Conservation (phyloP, 2,329 filamentous ascomycete genomes). For the Colletotrichum melonis region DNA sequence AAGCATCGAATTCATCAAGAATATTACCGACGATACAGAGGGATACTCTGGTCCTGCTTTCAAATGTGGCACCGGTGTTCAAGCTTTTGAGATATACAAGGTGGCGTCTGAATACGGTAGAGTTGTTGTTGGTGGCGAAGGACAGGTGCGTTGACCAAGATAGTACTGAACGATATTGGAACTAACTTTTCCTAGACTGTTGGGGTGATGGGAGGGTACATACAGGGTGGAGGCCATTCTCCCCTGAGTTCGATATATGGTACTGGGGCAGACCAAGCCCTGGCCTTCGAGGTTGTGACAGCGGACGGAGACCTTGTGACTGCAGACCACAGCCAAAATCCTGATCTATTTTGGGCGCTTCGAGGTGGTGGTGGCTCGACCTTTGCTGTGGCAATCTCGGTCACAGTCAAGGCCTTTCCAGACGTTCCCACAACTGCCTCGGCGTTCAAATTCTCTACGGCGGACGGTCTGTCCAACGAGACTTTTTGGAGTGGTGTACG, state of each 20-base stretch:
- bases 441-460: slow-evolving; percentile 16
- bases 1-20: slow-evolving; percentile 2
- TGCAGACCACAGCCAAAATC: slow-evolving; percentile 58
- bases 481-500: slow-evolving; percentile 19
- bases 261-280: slow-evolving; percentile 67
- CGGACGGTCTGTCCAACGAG: slow-evolving; percentile 19
- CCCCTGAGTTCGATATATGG: slow-evolving; percentile 64
- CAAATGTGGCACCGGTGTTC: slow-evolving; percentile 11
- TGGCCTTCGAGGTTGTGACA: slow-evolving; percentile 67
- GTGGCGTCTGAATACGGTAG: not conserved
- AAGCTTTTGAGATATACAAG: slow-evolving; percentile 21
- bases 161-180: not conserved
- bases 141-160: not conserved
- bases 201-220: slow-evolving; percentile 69
- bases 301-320: slow-evolving; percentile 58
- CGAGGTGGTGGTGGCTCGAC: slow-evolving; percentile 63
- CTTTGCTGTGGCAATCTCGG: slow-evolving; percentile 14
- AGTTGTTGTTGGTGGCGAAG: slow-evolving; percentile 16
- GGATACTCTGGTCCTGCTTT: slow-evolving; percentile 9
- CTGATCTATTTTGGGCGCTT: slow-evolving; percentile 73
- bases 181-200: slow-evolving; percentile 51
- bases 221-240: slow-evolving; percentile 69
- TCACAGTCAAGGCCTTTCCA: slow-evolving; percentile 19
- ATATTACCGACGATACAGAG: not conserved
- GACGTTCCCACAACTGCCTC: slow-evolving; percentile 9